phyloP scores from a whole-genome alignment of 1,284 basidiomycete species.

The Golubevia pallescens region DNA sequence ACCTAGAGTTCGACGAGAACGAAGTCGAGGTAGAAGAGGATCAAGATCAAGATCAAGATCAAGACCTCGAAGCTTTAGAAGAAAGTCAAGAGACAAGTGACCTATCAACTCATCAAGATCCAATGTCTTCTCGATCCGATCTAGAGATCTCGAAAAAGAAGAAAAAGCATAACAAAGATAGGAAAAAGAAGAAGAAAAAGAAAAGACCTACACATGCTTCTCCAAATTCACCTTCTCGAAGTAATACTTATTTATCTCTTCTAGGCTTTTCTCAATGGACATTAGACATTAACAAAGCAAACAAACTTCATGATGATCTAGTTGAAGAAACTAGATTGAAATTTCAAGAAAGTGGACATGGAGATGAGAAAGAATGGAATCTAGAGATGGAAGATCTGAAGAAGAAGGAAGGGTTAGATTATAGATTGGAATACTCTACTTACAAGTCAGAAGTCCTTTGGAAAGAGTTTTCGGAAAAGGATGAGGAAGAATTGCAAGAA shows the following conservation, averaged over 20 bases:
- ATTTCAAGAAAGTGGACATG: background rate
- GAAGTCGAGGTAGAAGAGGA: constrained; percentile 45
- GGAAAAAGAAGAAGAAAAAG: constrained; percentile 69
- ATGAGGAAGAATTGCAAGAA: background rate
- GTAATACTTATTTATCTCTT: constrained; percentile 75
- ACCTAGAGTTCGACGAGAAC: background rate
- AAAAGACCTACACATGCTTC: constrained; percentile 72
- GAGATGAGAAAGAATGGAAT: constrained; percentile 3
- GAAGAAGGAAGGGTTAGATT: constrained; percentile 19
- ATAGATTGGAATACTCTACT: constrained; percentile 53
- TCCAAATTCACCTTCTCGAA: constrained; percentile 74
- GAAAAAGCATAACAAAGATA: constrained; percentile 38
- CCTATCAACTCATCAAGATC: constrained; percentile 5
- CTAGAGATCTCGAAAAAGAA: constrained; percentile 28
- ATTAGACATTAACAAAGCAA: constrained; percentile 50
- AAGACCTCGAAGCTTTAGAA: constrained; percentile 30
- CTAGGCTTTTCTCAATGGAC: constrained; percentile 76
- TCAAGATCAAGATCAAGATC: constrained; percentile 19
- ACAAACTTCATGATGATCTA: constrained; percentile 24
- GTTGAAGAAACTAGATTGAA: constrained; percentile 12
- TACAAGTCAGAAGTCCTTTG: constrained; percentile 44
- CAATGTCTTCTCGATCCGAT: constrained; percentile 10
- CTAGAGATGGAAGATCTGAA: constrained; percentile 7
- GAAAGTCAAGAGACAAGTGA: constrained; percentile 42
- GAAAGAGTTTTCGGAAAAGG: constrained; percentile 26